A percentile compares a stretch with the other conserved stretches of the same genome.
Conservation (phyloP, 164 flowering plant species). For the Annona cherimola region DNA sequence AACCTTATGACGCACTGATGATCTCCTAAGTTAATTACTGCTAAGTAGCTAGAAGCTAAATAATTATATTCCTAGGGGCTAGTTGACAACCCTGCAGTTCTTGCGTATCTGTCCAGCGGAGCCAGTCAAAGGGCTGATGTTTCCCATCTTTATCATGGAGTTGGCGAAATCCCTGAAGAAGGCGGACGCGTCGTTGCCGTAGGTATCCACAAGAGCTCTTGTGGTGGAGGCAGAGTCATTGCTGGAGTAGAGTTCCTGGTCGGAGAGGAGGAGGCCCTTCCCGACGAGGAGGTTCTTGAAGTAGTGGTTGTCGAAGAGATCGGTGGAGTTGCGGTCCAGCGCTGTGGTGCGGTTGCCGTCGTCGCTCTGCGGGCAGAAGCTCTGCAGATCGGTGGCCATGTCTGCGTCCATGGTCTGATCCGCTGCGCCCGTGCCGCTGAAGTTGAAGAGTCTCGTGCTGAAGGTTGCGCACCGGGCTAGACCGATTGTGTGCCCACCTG, state of each 20-base stretch:
- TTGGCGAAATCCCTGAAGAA: conserved; percentile 53
- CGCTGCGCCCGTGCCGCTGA: conserved; percentile 46
- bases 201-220: conserved; percentile 41
- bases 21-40: no score
- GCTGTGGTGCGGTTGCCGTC: conserved; percentile 51
- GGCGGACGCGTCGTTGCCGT: conserved; percentile 28
- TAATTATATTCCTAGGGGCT: neutral
- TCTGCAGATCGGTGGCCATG: conserved; percentile 42
- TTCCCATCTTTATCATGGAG: conserved; percentile 80
- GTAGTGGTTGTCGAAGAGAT: conserved; percentile 77
- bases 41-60: no score
- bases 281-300: conserved; percentile 52
- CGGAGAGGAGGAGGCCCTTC: conserved; percentile 67
- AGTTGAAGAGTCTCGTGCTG: conserved; percentile 59
- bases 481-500: conserved; percentile 86
- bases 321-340: conserved; percentile 57
- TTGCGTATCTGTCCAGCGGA: conserved; percentile 53
- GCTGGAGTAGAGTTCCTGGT: conserved; percentile 51
- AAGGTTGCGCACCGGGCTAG: conserved; percentile 56
- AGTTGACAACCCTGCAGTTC: conserved; percentile 63
- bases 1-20: no score
- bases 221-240: conserved; percentile 38
- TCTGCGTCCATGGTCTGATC: conserved; percentile 51
- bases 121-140: conserved; percentile 52
- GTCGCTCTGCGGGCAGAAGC: conserved; percentile 45